Evolutionary conservation across 1,284 basidiomycete genomes (phyloP).

Genomic region (Trametes versicolor): DNA sequence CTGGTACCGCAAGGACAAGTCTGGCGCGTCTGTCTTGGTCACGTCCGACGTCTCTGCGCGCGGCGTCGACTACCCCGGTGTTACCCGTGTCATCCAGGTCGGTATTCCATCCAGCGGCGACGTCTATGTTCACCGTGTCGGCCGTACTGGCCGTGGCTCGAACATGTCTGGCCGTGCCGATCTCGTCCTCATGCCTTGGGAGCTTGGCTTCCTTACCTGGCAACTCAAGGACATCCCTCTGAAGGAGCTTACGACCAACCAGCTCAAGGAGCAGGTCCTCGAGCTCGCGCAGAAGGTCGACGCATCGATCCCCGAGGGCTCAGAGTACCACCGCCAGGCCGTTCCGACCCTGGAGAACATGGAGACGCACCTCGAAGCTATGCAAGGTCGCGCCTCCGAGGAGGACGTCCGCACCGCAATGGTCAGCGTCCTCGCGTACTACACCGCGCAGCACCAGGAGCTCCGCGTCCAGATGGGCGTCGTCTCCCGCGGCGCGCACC

Average conservation of each 20-base stretch:
- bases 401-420: constrained; percentile 74
- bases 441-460: constrained; percentile 62
- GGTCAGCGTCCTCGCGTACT: constrained; percentile 82
- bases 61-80: constrained; percentile 90
- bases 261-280: constrained; percentile 61
- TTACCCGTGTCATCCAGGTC: constrained; percentile 94
- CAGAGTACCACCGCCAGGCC: constrained; percentile 3
- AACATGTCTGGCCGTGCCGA: constrained; percentile 83
- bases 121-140: constrained; percentile 93
- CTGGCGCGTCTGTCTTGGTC: constrained; percentile 77
- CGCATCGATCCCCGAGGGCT: constrained; percentile 25
- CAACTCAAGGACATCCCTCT: constrained; percentile 79
- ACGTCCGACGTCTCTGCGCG: constrained; percentile 93
- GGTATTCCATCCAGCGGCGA: constrained; percentile 80
- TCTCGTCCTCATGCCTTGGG: constrained; percentile 87
- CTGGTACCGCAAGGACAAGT: constrained; percentile 70
- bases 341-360: constrained; percentile 42
- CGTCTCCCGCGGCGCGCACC: constrained; percentile 70
- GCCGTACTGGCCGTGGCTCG: constrained; percentile 87
- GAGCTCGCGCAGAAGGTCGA: constrained; percentile 64
- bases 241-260: constrained; percentile 62
- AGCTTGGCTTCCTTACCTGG: constrained; percentile 76
- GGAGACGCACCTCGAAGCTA: constrained; percentile 30
- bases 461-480: constrained; percentile 58
- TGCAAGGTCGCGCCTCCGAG: constrained; percentile 54